Percentiles rank a stretch among this genome's conserved stretches.
Conservation (phyloP, 371 early-diverging fungal genomes). For the Mucor mucedo region DNA sequence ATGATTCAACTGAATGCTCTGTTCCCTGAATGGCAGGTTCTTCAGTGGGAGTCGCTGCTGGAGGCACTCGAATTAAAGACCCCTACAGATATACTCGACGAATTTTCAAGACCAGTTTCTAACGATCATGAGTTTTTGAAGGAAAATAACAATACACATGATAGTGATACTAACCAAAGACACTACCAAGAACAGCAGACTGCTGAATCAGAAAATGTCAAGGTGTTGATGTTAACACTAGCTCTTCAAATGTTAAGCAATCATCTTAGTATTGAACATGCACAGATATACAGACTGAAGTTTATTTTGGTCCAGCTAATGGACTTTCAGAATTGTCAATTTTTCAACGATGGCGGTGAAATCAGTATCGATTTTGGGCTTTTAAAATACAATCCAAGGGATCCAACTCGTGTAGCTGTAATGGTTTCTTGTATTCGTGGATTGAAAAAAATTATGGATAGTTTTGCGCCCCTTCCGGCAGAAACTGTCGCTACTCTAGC, state of each 20-base stretch:
- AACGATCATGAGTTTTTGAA: not conserved
- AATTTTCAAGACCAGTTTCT: slow-evolving; percentile 10
- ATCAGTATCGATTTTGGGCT: slow-evolving; percentile 43
- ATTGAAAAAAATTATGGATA: slow-evolving; percentile 58
- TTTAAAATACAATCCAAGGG: slow-evolving; percentile 41
- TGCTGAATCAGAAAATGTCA: slow-evolving; percentile 47
- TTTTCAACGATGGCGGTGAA: slow-evolving; percentile 38
- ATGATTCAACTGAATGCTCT: slow-evolving; percentile 57
- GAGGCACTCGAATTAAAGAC: slow-evolving; percentile 46
- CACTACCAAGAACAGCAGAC: slow-evolving; percentile 5
- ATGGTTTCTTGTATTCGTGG: slow-evolving; percentile 48
- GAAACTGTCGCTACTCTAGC: slow-evolving; percentile 50
- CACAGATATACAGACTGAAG: slow-evolving; percentile 50
- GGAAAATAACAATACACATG: not conserved
- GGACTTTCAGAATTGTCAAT: slow-evolving; percentile 48
- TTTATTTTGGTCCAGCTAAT: slow-evolving; percentile 44
- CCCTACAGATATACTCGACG: slow-evolving; percentile 39
- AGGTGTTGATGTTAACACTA: slow-evolving; percentile 48
- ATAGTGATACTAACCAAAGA: not conserved
- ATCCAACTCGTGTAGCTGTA: slow-evolving; percentile 38
- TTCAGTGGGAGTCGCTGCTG: slow-evolving; percentile 58
- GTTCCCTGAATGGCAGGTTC: slow-evolving; percentile 61
- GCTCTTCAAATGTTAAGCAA: slow-evolving; percentile 59
- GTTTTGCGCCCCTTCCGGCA: slow-evolving; percentile 50
- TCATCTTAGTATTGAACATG: slow-evolving; percentile 42